phyloP scores from a whole-genome alignment of 495 filamentous ascomycete species.

The Xylaria telfairii region DNA sequence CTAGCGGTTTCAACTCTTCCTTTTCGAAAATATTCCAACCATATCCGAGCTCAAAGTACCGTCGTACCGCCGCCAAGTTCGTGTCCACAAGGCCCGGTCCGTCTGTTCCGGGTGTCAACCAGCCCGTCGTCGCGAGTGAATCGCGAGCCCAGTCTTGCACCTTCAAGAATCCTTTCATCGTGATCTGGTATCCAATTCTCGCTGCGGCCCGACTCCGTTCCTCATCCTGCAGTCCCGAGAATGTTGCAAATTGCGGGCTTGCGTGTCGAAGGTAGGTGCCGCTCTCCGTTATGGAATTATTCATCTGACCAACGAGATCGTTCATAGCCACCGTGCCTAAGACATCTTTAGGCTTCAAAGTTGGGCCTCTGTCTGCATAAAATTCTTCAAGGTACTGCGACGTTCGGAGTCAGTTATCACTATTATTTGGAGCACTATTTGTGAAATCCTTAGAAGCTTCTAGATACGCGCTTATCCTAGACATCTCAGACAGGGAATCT shows the following conservation, averaged over 20 bases:
- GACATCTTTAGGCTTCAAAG: not conserved
- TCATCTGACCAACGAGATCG: slow-evolving; percentile 10
- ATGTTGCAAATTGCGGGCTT: slow-evolving; percentile 3
- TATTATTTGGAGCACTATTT: no score
- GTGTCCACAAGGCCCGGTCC: slow-evolving; percentile 1
- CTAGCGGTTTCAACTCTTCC: slow-evolving; percentile 6
- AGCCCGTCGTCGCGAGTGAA: slow-evolving; percentile 14
- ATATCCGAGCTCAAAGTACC: not conserved
- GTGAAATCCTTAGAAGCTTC: no score
- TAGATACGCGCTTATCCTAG: no score
- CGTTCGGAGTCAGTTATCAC: no score
- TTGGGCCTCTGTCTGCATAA: not conserved
- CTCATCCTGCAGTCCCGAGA: not conserved
- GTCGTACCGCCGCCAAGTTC: not conserved
- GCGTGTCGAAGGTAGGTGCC: not conserved
- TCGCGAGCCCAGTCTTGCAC: slow-evolving; percentile 3
- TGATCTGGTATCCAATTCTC: slow-evolving; percentile 1
- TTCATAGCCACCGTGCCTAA: not conserved
- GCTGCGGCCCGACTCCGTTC: slow-evolving; percentile 5
- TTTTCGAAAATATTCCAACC: slow-evolving; percentile 1
- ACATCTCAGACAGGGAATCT: no score
- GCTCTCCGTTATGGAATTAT: not conserved
- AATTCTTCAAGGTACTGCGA: slow-evolving; percentile 7
- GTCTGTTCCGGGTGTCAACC: slow-evolving; percentile 1
- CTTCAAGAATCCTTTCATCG: not conserved